Evolutionary conservation across 179 eudicot species (phyloP).

Genomic region (Drosera spatulata): DNA sequence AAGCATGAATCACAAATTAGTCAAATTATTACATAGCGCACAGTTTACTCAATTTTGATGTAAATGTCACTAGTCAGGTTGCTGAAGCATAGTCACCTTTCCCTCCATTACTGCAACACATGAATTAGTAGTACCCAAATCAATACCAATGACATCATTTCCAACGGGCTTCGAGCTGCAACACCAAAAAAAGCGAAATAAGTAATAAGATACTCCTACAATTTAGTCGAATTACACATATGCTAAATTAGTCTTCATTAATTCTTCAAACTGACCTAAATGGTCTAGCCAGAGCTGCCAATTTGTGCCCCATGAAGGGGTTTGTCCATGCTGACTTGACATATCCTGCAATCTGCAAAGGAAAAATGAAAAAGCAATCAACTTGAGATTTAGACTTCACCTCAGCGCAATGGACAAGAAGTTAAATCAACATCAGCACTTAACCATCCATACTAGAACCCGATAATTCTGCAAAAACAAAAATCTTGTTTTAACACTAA

Average conservation of each 20-base stretch:
- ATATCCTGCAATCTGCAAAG: constrained; percentile 35
- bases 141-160: constrained; percentile 80
- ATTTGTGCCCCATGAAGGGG: constrained; percentile 21
- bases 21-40: no score
- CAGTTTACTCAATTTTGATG: no score
- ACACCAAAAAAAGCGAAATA: neutral
- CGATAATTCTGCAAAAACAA: no score
- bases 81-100: constrained; percentile 32
- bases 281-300: constrained; percentile 33
- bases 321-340: constrained; percentile 30
- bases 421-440: no score
- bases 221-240: no score
- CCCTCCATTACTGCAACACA: constrained; percentile 43
- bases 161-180: constrained; percentile 66
- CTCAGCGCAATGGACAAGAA: no score
- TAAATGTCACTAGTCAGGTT: no score
- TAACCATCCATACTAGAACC: no score
- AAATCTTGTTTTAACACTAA: no score
- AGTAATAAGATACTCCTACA: neutral
- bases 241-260: no score
- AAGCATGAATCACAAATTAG: no score
- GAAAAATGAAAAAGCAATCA: neutral
- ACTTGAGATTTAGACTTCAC: no score
- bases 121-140: constrained; percentile 1
- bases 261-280: constrained; percentile 27